Percentiles rank a stretch among this genome's conserved stretches.
These are phyloP conservation scores for Teunomyces kruisii DNA, from an alignment of 805 yeast genomes.

Conservation along the genomic window DNA sequence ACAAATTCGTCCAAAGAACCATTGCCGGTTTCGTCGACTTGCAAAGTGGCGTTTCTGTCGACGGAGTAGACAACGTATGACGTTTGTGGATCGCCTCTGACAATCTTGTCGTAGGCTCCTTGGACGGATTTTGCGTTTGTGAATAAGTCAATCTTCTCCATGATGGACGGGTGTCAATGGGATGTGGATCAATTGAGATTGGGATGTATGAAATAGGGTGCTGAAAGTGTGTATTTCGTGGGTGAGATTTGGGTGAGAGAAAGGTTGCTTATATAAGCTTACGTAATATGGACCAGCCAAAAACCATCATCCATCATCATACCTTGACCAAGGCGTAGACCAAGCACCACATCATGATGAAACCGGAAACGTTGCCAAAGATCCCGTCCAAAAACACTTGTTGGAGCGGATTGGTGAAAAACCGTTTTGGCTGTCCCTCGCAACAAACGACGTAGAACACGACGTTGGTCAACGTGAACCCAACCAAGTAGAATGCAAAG, in stretches of 20 bases:
- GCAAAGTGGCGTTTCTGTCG: conserved; percentile 50
- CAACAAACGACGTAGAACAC: conserved; percentile 33
- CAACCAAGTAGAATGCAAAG: conserved; percentile 33
- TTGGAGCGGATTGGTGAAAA: conserved; percentile 27
- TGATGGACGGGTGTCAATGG: conserved; percentile 13
- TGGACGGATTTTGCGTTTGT: conserved; percentile 76
- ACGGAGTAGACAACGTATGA: conserved; percentile 84
- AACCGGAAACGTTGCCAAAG: conserved; percentile 36
- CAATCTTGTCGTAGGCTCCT: conserved; percentile 72
- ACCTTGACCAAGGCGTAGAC: conserved; percentile 40
- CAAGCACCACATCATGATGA: conserved; percentile 49
- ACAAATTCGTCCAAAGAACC: conserved; percentile 78
- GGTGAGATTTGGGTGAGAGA: conserved; percentile 1
- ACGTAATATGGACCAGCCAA: conserved; percentile 1
- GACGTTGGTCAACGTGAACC: conserved; percentile 30
- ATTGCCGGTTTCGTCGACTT: conserved; percentile 51
- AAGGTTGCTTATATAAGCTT: conserved; percentile 2
- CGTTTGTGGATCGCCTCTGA: conserved; percentile 67
- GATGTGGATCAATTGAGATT: neutral
- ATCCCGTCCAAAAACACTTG: conserved; percentile 36
- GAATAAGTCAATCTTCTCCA: conserved; percentile 61
- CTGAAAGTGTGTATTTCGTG: neutral
- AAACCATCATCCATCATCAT: neutral
- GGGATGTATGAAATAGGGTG: neutral
- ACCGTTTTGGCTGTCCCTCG: conserved; percentile 22